Conservation (phyloP, 768 basidiomycete species). For the Austroboletus eburneus region DNA sequence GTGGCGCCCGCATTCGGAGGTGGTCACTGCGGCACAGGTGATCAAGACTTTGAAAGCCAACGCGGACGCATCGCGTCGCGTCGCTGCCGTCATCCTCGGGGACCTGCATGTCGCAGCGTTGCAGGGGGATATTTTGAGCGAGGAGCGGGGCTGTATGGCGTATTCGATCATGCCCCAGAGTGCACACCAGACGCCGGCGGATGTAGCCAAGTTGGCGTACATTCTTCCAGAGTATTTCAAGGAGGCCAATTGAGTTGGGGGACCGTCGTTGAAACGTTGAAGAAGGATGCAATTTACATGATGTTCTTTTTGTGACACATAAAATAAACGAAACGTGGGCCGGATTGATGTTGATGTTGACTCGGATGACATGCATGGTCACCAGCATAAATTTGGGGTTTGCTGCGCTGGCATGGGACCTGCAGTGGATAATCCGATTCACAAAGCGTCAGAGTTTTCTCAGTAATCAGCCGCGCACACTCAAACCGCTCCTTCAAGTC, state of each 20-base stretch:
- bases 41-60: slow-evolving; percentile 85
- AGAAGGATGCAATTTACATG: too few species aligned
- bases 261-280: too few species aligned
- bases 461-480: too few species aligned
- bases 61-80: slow-evolving; percentile 78
- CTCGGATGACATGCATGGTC: too few species aligned
- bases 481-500: too few species aligned
- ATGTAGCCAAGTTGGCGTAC: slow-evolving; percentile 65
- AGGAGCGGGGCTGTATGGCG: slow-evolving; percentile 80
- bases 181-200: slow-evolving; percentile 49
- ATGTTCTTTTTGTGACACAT: too few species aligned
- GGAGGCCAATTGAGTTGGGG: slow-evolving; percentile 2
- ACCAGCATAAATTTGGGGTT: too few species aligned
- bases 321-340: too few species aligned
- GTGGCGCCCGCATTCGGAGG: slow-evolving; percentile 76
- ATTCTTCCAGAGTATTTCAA: slow-evolving; percentile 76
- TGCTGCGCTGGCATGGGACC: too few species aligned
- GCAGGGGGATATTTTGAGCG: slow-evolving; percentile 52
- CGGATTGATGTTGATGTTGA: too few species aligned
- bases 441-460: too few species aligned
- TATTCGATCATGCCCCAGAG: slow-evolving; percentile 78
- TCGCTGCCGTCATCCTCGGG: slow-evolving; percentile 64
- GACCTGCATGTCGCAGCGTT: slow-evolving; percentile 58
- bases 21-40: slow-evolving; percentile 89
- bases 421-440: too few species aligned